Conservation (phyloP, 768 basidiomycete genomes). For the Lactifluus hygrophoroides region DNA sequence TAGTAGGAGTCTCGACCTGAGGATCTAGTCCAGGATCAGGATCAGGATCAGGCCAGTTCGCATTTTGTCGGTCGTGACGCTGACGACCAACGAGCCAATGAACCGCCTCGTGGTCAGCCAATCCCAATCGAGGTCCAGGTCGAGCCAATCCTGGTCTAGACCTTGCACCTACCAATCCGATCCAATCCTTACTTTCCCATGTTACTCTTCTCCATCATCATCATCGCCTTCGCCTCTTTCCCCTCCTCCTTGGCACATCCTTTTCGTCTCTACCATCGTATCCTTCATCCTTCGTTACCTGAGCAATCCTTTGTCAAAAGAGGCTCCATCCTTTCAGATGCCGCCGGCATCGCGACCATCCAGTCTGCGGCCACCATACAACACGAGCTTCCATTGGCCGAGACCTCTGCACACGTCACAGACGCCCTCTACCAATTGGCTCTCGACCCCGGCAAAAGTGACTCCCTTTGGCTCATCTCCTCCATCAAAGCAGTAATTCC, state of each 20-base stretch:
- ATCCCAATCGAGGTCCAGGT: slow-evolving; percentile 7
- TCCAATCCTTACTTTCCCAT: background rate
- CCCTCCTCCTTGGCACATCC: slow-evolving; percentile 18
- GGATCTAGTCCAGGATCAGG: background rate
- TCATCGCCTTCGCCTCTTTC: slow-evolving; percentile 20
- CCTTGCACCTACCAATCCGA: background rate
- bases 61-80: background rate
- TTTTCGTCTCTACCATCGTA: slow-evolving; percentile 40
- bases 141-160: slow-evolving; percentile 24
- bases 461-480: slow-evolving; percentile 45
- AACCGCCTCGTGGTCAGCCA: slow-evolving; percentile 15
- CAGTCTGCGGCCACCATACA: slow-evolving; percentile 34
- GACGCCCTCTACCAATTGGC: slow-evolving; percentile 65
- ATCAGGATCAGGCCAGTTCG: background rate
- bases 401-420: slow-evolving; percentile 28
- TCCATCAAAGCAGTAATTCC: slow-evolving; percentile 52
- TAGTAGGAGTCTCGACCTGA: slow-evolving; percentile 9
- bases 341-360: slow-evolving; percentile 30
- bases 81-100: background rate
- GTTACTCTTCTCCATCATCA: slow-evolving; percentile 14
- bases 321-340: slow-evolving; percentile 30
- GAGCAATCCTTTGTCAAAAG: slow-evolving; percentile 34
- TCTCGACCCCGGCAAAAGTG: slow-evolving; percentile 38
- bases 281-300: slow-evolving; percentile 40
- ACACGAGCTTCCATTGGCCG: slow-evolving; percentile 42